Conservation (phyloP, 257 asterid genomes). For the Solanum neorickii region DNA sequence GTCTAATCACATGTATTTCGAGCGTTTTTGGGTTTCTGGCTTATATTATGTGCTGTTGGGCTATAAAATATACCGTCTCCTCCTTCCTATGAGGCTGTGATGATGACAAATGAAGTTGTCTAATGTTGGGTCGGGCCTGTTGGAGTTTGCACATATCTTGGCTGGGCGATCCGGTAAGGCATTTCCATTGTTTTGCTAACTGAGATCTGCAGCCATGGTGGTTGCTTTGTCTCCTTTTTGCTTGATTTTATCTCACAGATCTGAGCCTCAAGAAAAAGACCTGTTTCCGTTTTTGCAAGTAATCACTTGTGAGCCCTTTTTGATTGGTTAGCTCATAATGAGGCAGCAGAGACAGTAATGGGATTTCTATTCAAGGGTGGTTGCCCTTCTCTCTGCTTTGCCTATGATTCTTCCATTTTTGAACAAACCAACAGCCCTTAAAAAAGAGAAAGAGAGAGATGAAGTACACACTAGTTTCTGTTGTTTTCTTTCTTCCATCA, state of each 20-base stretch:
- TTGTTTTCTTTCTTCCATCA: neutral
- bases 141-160: neutral
- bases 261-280: neutral
- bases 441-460: neutral
- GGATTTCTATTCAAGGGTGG: slow-evolving; percentile 30
- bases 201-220: neutral
- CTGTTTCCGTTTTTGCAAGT: neutral
- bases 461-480: neutral
- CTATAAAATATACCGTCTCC: neutral
- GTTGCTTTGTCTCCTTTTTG: neutral
- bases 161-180: neutral
- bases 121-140: neutral
- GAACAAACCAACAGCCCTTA: slow-evolving; percentile 7
- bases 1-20: neutral
- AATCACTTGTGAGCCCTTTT: neutral
- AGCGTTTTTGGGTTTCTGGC: neutral
- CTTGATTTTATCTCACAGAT: neutral
- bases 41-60: neutral
- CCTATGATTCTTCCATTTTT: slow-evolving; percentile 3
- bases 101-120: neutral
- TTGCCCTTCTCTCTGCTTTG: slow-evolving; percentile 34
- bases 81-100: neutral
- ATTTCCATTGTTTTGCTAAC: neutral
- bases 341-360: neutral
- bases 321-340: neutral